Conservation (phyloP, 169 alveolate species). For the Cystoisospora suis region DNA sequence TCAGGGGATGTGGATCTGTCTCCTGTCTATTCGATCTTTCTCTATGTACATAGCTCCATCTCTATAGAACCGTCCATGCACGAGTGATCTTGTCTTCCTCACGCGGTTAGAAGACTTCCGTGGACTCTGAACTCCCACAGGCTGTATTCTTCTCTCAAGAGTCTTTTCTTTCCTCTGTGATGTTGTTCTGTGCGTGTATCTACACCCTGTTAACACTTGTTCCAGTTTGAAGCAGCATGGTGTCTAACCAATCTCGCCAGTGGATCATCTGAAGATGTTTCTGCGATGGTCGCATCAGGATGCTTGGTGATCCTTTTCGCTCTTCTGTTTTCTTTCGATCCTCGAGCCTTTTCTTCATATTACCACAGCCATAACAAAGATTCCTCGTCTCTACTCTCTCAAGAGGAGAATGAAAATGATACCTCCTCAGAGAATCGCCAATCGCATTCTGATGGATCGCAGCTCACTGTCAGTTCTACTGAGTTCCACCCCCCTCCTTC, state of each 20-base stretch:
- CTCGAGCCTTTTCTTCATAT: background rate
- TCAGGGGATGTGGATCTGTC: too few species aligned
- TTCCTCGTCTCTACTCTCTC: background rate
- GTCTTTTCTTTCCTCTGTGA: background rate
- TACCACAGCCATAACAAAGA: background rate
- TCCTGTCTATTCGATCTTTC: too few species aligned
- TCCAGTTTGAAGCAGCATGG: constrained; percentile 59
- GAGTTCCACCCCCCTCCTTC: background rate
- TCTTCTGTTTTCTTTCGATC: constrained; percentile 41
- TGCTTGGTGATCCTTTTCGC: constrained; percentile 30
- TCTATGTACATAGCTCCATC: too few species aligned
- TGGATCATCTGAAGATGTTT: constrained; percentile 48
- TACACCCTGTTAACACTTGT: background rate
- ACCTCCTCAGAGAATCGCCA: background rate
- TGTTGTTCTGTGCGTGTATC: background rate
- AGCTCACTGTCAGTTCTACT: too few species aligned
- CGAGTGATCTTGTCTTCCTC: too few species aligned
- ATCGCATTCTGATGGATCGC: background rate
- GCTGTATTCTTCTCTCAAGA: too few species aligned
- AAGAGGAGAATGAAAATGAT: background rate
- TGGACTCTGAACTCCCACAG: too few species aligned
- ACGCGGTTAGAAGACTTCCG: too few species aligned
- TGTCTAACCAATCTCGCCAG: constrained; percentile 52
- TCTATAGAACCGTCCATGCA: too few species aligned
- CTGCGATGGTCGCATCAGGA: constrained; percentile 42